These are phyloP conservation scores for Trametes maxima DNA, from an alignment of 768 basidiomycete genomes.

Conservation along the genomic window DNA sequence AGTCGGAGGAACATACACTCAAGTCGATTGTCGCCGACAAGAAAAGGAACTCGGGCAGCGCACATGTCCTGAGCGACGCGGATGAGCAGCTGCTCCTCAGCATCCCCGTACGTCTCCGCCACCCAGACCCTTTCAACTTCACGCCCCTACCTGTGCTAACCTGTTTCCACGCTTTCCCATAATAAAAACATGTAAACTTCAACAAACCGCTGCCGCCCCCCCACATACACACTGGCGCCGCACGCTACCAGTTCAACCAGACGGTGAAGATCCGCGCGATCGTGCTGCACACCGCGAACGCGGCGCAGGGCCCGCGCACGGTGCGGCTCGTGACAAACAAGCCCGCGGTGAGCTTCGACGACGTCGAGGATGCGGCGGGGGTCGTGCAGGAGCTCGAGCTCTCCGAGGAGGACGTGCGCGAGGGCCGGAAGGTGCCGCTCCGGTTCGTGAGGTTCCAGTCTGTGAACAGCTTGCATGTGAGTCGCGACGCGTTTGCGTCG, in stretches of 20 bases:
- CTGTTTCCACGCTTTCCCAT: background rate
- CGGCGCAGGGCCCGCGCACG: conserved; percentile 53
- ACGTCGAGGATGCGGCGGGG: conserved; percentile 54
- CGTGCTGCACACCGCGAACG: conserved; percentile 45
- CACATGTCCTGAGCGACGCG: conserved; percentile 65
- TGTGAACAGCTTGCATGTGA: conserved; percentile 67
- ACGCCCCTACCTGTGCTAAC: too few relatives aligned
- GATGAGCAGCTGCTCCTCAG: conserved; percentile 74
- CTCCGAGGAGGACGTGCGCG: conserved; percentile 47
- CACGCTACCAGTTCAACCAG: conserved; percentile 64
- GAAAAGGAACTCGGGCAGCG: conserved; percentile 44
- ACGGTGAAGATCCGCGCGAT: conserved; percentile 64
- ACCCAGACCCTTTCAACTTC: background rate
- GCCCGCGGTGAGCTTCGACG: conserved; percentile 62
- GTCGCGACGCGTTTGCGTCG: conserved; percentile 35
- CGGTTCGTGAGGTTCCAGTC: conserved; percentile 71
- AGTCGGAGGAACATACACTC: conserved; percentile 52
- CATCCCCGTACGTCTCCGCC: conserved; percentile 52
- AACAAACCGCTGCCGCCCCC: background rate
- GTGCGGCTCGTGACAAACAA: conserved; percentile 68
- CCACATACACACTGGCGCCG: background rate
- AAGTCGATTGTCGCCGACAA: conserved; percentile 51
- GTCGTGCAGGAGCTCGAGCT: conserved; percentile 63
- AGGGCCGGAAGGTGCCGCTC: conserved; percentile 53
- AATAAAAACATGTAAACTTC: background rate